Evolutionary conservation across 148 eudicot species (phyloP), one percentile per base, ranked within the genome.

Genomic region (Rhododendron simsii): DNA sequence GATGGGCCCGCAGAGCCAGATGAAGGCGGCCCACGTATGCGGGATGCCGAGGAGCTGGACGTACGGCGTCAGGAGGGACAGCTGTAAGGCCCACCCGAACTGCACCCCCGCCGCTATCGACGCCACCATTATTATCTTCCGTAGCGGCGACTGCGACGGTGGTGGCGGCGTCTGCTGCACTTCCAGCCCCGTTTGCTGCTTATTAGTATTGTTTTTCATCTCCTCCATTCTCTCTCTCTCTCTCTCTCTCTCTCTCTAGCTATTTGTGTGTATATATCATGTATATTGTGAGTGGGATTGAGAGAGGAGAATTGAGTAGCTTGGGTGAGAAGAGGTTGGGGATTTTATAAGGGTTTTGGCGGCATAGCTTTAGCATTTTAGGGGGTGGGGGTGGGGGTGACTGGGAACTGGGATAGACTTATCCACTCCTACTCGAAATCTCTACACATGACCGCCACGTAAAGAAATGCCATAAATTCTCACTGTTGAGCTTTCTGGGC

Each of bases 41-140:
- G 90, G 92, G 71, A 92, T 88, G 15, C 94, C 94, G 1, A 92
- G 87, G 23, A 90, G 91, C 73, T 92, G 94, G 0, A 92, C 94
- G 84, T 92, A 92, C 11, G 94, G 94, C 39, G 94, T 92, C 1
- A 92, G 86, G 30, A 92, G 84, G 13, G 94, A 92, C 13, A 92
- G 87, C 84, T 92, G 94, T n/a, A 92, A 51, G 28, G 94, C 94
- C 94, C 94, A 92, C 1, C 94, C 94, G 82, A 92, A 92, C 51
- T 92, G 94, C 18, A 92, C 87, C 2, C 94, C 94, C 28, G 94
- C 91, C 3, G 94, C 94, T 20, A 92, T 89, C 7, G 94, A 92
- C 2, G 94, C 92, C 14, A 92, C 92, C 6, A 89, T 57, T 39
- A 86, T 82, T 3, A 90, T 81, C 86, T 89, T 92, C 21, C 87